Conservation (phyloP, 495 filamentous ascomycete genomes). For the Trichocladium uniseriatum region DNA sequence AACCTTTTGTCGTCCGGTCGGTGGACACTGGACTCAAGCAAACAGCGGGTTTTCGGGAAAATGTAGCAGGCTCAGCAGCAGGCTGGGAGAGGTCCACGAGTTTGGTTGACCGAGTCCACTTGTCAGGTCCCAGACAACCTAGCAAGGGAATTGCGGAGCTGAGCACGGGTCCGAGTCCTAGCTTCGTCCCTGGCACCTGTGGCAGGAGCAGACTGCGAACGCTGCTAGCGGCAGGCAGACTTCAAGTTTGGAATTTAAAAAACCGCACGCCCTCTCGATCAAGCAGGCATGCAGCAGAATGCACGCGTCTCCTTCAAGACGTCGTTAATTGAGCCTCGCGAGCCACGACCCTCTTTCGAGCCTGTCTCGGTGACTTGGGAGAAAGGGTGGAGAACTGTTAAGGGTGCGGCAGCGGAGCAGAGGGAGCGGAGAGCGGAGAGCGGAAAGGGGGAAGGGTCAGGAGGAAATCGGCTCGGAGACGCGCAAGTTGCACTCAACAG, state of each 20-base stretch:
- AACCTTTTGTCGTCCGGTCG: slow-evolving; percentile 7
- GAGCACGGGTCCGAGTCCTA: slow-evolving; percentile 8
- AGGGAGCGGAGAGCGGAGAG: slow-evolving; percentile 7
- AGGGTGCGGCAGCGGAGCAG: slow-evolving; percentile 2
- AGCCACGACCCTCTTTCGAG: slow-evolving; percentile 16
- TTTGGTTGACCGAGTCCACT: slow-evolving; percentile 15
- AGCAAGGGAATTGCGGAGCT: slow-evolving; percentile 15
- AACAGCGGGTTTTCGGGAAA: slow-evolving; percentile 19
- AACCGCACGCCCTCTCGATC: not conserved
- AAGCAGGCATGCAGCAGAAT: not conserved
- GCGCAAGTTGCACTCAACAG: slow-evolving; percentile 3
- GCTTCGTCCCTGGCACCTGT: slow-evolving; percentile 8
- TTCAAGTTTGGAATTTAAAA: not conserved
- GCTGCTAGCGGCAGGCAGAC: not conserved
- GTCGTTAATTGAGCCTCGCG: slow-evolving; percentile 1
- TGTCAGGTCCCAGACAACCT: not conserved
- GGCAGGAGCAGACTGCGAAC: slow-evolving; percentile 3
- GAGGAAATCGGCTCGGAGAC: slow-evolving; percentile 18
- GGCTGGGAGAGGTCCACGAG: slow-evolving; percentile 7
- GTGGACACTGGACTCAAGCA: slow-evolving; percentile 4
- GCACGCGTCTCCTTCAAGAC: not conserved
- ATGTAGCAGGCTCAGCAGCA: slow-evolving; percentile 6
- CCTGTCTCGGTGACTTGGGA: not conserved
- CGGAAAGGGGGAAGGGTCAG: slow-evolving; percentile 15
- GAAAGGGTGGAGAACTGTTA: slow-evolving; percentile 13